A percentile compares a stretch with the other conserved stretches of the same genome.
phyloP scores from a whole-genome alignment of 2,329 filamentous ascomycete species.

The Diaporthe vaccinii region DNA sequence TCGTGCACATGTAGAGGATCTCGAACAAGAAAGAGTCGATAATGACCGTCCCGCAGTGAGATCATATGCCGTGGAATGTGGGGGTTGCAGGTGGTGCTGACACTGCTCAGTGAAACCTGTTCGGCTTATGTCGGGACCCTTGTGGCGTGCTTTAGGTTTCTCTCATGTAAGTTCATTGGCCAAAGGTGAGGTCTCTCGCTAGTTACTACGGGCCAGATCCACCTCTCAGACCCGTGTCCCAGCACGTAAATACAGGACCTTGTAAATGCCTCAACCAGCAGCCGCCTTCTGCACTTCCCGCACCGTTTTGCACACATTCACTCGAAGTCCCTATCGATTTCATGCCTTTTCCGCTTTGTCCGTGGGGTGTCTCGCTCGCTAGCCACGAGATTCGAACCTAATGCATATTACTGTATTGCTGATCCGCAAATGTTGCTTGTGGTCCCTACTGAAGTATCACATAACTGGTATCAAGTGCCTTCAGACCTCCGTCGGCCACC shows the following conservation, averaged over 20 bases:
- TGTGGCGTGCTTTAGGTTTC: not conserved
- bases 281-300: not conserved
- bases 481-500: conserved; percentile 27
- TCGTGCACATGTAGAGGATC: too few species aligned
- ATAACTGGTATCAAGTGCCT: conserved; percentile 37
- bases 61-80: not conserved
- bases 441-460: conserved; percentile 31
- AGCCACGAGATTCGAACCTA: not conserved
- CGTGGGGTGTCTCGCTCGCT: not conserved
- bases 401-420: not conserved
- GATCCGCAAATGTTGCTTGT: not conserved
- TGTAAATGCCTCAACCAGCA: not conserved
- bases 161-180: conserved; percentile 23
- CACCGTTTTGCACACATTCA: not conserved
- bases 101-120: not conserved
- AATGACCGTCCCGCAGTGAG: not conserved
- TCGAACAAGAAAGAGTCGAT: too few species aligned
- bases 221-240: not conserved
- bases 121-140: not conserved
- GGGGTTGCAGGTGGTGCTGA: not conserved
- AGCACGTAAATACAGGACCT: not conserved
- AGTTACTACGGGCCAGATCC: not conserved
- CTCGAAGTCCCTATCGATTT: not conserved
- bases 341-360: not conserved
- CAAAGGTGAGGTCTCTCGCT: not conserved